phyloP scores from a whole-genome alignment of 1,284 basidiomycete species.

The Trametes polyzona region DNA sequence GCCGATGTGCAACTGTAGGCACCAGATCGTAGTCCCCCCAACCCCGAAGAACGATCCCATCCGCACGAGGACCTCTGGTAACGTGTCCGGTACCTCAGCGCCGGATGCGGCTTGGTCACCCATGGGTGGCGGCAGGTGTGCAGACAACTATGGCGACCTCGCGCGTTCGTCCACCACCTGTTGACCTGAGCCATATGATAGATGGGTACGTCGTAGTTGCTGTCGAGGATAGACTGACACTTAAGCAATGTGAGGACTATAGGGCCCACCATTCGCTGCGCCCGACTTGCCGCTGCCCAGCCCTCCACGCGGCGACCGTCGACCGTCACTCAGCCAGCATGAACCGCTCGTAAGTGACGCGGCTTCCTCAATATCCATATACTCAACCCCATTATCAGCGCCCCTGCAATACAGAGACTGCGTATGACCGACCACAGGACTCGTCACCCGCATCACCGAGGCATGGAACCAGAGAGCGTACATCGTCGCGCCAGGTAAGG shows the following conservation, averaged over 20 bases:
- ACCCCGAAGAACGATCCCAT: slow-evolving; percentile 12
- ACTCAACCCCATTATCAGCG: slow-evolving; percentile 1
- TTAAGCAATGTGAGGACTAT: no score
- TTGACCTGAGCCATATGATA: slow-evolving; percentile 1
- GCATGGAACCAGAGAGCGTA: background rate
- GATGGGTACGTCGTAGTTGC: slow-evolving; percentile 6
- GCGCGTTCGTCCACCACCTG: background rate
- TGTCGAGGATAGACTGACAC: no score
- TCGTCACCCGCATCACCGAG: slow-evolving; percentile 1
- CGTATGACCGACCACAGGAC: background rate
- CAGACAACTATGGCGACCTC: slow-evolving; percentile 4
- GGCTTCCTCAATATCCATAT: background rate
- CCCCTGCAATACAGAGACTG: background rate
- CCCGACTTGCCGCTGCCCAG: background rate
- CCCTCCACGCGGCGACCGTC: slow-evolving; percentile 10
- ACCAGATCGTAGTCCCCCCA: background rate
- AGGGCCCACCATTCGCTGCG: background rate
- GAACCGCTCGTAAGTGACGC: slow-evolving; percentile 15
- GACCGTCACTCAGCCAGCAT: slow-evolving; percentile 6
- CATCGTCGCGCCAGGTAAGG: slow-evolving; percentile 11
- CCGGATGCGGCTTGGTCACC: background rate
- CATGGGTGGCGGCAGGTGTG: background rate
- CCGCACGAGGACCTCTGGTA: background rate
- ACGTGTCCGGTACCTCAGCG: background rate
- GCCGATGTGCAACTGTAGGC: background rate